Base-by-base conservation (phyloP, 495 filamentous ascomycete species). In the Evansstolkia leycettana region DNA sequence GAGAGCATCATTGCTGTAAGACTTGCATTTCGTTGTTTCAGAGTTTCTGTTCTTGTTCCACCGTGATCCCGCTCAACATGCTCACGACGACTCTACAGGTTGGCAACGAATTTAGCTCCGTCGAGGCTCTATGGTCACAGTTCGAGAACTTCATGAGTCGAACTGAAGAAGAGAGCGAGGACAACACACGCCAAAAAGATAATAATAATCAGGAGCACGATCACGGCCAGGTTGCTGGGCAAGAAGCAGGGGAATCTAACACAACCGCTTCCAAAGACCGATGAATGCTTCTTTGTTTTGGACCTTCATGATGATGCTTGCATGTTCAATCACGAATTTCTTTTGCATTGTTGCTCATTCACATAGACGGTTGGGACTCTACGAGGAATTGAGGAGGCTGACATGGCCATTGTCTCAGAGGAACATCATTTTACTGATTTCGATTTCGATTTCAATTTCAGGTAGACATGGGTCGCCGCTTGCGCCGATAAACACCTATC, bases 81-180 rank as follows among this genome's bases (percentile, higher is more conserved):
- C 18, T 12, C 17, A 5, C 14, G 12, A n/a, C 14, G 5, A 2
- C 18, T 28, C 14, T 12, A 12, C 31, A 88, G 83, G 84, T 98
- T 17, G 90, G 90, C 6, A 95, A 94, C 52, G 90, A 98, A 49
- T 96, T 98, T 54, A 75, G 82, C n/a, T 84, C 82, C 7, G 90
- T 98, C 12, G 90, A 98, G 58, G 85, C 84, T 17, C 70, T 98
- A 23, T 98, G 90, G 90, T 87, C 81, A 23, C 84, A 92, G 40
- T 98, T 98, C 50, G 90, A 98, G 67, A 80, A 80, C 37, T 88
- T 95, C 42, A 96, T 95, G 89, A 84, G 76, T 12, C 80, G 77
- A 41, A 36, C 53, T 3, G 53, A 57, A n/a, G 78, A 83, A 0
- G 76, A 75, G 41, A 60, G 59, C 15, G 62, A 64, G 27, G 51